Base-by-base conservation (phyloP, 345 rosid species). In the Eucalyptus cloeziana region DNA sequence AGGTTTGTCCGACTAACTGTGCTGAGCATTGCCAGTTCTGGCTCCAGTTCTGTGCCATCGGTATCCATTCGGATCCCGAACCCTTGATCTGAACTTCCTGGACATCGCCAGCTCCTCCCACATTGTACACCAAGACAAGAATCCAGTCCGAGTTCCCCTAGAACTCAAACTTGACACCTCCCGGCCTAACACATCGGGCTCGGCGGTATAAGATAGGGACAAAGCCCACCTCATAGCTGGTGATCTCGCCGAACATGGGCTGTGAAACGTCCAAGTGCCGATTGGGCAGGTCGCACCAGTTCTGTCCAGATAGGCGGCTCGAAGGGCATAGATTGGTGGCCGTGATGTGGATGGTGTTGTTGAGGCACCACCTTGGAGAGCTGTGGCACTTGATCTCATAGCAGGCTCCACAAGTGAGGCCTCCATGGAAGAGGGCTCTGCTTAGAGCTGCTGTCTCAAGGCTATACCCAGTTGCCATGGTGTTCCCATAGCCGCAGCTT, bases 381-480 rank as follows among this genome's bases (percentile, higher is more conserved):
- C 90, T 76, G 33, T 89, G 89, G 52, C 95, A 92, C 69, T 80
- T 16, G 44, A 92, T 54, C 67, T 92, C 69, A 56, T 88, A 92
- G 64, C 93, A 92, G 51, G 93, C 93, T 30, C 94, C 93, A 56
- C 94, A 92, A 89, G 92, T 90, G 89, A 40, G 90, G 56, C 94
- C 94, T 2, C 92, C 89, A 47, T 86, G 91, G 90, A 90, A 93
- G 86, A 92, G 69, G 7, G 89, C 86, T 67, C 85, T 88, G 86
- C 94, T 92, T 86, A 90, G 86, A 14, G 93, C 93, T 9, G 90
- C 91, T 3, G 94, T 92, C 13, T 91, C 91, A 50, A 91, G 81
- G 49, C 94, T 93, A 43, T 92, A 92, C 30, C 93, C 91, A 3
- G 44, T 71, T 71, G 10, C 44, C 45, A 37, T 37, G 14, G 81